Percentiles rank a stretch among this genome's conserved stretches.
phyloP scores from a whole-genome alignment of 305 asterid genomes.

The Solanum hybrid region DNA sequence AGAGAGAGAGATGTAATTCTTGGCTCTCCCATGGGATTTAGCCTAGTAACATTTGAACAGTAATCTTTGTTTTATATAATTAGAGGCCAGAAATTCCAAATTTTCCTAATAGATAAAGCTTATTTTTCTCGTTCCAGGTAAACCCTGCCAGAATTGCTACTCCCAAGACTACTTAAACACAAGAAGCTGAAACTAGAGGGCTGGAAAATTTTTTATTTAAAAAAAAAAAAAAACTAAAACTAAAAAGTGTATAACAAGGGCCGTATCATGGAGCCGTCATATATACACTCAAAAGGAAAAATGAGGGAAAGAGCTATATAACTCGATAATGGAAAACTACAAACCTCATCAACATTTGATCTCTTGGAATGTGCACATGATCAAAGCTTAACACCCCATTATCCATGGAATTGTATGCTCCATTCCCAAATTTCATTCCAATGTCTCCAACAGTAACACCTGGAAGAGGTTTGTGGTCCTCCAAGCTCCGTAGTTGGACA shows the following conservation, averaged over 20 bases:
- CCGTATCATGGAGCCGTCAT: background rate
- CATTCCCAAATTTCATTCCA: constrained; percentile 97
- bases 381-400: constrained; percentile 89
- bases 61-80: background rate
- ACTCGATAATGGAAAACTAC: constrained; percentile 6
- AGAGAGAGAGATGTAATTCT: background rate
- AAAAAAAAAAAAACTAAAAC: background rate
- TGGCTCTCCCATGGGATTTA: background rate
- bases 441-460: constrained; percentile 91
- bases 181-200: background rate
- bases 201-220: background rate
- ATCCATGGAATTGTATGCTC: constrained; percentile 97
- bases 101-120: background rate
- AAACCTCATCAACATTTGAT: constrained; percentile 96
- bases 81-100: background rate
- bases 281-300: background rate
- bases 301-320: background rate
- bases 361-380: constrained; percentile 87
- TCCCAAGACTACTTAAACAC: background rate
- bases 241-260: background rate
- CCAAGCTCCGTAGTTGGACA: constrained; percentile 87
- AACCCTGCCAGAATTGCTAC: background rate
- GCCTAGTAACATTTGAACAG: background rate
- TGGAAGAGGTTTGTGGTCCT: constrained; percentile 83
- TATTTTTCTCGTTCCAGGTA: background rate